These are phyloP conservation scores for Astraeus odoratus DNA, from an alignment of 768 basidiomycete species.

Conservation along the genomic window DNA sequence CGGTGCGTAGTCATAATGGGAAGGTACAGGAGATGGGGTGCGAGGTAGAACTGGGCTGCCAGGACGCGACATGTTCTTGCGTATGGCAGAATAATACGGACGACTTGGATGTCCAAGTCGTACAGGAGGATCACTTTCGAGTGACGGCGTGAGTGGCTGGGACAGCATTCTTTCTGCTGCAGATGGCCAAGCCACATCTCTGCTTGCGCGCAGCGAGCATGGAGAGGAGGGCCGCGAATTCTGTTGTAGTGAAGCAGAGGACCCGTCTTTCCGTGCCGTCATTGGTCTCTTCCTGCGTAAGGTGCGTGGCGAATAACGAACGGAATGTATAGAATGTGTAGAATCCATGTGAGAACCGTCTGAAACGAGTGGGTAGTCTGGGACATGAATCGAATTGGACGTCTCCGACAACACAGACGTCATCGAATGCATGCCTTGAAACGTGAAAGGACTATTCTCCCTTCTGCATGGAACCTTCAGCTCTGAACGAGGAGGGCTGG, in stretches of 20 bases:
- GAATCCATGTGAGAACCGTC: constrained; percentile 11
- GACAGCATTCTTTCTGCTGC: constrained; percentile 16
- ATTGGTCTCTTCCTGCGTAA: constrained; percentile 36
- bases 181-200: constrained; percentile 13
- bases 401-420: constrained; percentile 18
- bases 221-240: constrained; percentile 16
- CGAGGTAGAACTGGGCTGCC: constrained; percentile 27
- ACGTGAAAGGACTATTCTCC: constrained; percentile 3
- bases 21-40: constrained; percentile 21
- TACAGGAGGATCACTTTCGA: constrained; percentile 19
- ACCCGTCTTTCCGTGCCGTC: constrained; percentile 23
- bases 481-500: constrained; percentile 9
- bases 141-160: constrained; percentile 12
- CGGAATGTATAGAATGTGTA: constrained; percentile 19
- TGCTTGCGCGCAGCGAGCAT: constrained; percentile 15
- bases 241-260: constrained; percentile 16
- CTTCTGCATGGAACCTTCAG: constrained; percentile 4
- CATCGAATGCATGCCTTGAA: constrained; percentile 12
- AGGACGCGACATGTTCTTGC: constrained; percentile 39
- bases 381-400: constrained; percentile 15
- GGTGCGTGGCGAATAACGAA: constrained; percentile 26
- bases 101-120: constrained; percentile 47
- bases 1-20: constrained; percentile 16
- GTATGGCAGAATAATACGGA: constrained; percentile 51
- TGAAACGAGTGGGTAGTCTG: constrained; percentile 14